Conservation (phyloP, 2,329 filamentous ascomycete genomes). For the Phoma herbarum region DNA sequence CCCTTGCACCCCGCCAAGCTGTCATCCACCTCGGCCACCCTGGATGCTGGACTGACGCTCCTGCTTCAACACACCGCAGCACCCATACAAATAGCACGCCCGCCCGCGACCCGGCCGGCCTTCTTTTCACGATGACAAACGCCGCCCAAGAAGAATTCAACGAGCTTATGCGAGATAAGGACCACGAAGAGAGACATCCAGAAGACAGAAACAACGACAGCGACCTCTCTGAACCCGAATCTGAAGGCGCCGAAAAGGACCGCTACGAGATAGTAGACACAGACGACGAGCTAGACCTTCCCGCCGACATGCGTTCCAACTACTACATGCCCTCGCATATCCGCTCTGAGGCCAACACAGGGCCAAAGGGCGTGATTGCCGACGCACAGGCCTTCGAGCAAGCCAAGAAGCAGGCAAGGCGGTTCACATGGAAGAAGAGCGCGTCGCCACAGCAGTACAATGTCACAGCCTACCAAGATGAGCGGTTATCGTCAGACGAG, state of each 20-base stretch:
- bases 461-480: constrained; percentile 59
- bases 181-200: constrained; percentile 54
- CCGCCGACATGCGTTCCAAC: constrained; percentile 64
- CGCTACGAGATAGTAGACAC: constrained; percentile 70
- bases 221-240: constrained; percentile 65
- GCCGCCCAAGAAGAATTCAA: constrained; percentile 62
- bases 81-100: constrained; percentile 21
- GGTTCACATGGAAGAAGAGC: constrained; percentile 47
- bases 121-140: constrained; percentile 52
- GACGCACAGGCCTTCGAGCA: constrained; percentile 80
- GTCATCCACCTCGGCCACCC: constrained; percentile 21
- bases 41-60: constrained; percentile 14
- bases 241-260: constrained; percentile 57
- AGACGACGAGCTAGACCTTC: constrained; percentile 56
- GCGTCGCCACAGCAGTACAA: constrained; percentile 34
- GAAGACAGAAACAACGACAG: constrained; percentile 65
- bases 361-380: constrained; percentile 87
- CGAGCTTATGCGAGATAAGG: constrained; percentile 59
- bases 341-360: constrained; percentile 74
- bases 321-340: constrained; percentile 67
- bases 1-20: constrained; percentile 26
- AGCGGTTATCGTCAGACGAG: constrained; percentile 58
- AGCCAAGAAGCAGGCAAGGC: constrained; percentile 57
- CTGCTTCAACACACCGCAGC: constrained; percentile 22
- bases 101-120: constrained; percentile 16